A percentile compares a stretch with the other conserved stretches of the same genome.
These are phyloP conservation scores for Amylostereum areolatum DNA, from an alignment of 1,284 basidiomycete genomes.

Conservation along the genomic window DNA sequence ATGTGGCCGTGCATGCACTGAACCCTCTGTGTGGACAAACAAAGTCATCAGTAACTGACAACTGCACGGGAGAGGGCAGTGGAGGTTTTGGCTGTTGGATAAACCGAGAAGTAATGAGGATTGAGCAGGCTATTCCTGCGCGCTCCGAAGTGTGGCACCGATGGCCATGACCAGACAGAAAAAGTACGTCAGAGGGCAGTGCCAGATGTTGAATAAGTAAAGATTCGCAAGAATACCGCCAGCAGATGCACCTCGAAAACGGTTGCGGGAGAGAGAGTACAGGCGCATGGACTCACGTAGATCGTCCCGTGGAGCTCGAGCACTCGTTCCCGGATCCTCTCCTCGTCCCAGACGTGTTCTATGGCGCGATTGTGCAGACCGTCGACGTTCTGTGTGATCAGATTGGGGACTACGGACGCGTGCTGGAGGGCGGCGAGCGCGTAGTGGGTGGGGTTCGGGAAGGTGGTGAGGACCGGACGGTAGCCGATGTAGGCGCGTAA, in stretches of 20 bases:
- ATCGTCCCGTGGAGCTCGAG: conserved; percentile 89
- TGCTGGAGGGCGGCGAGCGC: conserved; percentile 80
- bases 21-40: conserved; percentile 49
- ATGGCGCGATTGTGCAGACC: conserved; percentile 81
- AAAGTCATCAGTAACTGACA: no score
- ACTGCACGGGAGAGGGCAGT: no score
- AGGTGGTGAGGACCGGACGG: conserved; percentile 71
- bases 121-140: no score
- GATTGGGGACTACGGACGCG: conserved; percentile 49
- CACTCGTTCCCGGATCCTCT: conserved; percentile 40
- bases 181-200: no score
- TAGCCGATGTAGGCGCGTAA: conserved; percentile 84
- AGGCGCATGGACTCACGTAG: conserved; percentile 45
- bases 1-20: conserved; percentile 69
- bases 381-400: conserved; percentile 93
- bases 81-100: no score
- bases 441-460: conserved; percentile 84
- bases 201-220: no score
- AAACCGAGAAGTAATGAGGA: no score
- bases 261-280: not conserved
- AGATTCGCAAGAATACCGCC: no score
- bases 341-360: conserved; percentile 29
- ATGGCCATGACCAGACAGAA: no score
- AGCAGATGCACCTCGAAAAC: not conserved
- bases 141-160: no score